Base-by-base conservation (phyloP, 345 rosid genomes). In the Murraya paniculata region DNA sequence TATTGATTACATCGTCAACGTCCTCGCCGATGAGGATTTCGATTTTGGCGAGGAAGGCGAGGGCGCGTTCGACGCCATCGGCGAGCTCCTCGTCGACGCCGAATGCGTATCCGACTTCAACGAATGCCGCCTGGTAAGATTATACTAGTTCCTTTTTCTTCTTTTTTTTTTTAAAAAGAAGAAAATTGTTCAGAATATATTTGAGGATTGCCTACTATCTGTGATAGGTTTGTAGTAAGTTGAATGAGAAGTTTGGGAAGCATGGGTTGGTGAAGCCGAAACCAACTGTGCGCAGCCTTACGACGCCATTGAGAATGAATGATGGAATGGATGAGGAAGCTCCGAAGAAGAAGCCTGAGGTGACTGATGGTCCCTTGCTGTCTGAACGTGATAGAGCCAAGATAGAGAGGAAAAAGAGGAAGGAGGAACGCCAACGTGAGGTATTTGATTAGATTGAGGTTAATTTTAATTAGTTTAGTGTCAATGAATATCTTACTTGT, bases 261-360 rank as follows among this genome's bases (percentile, higher is more conserved):
- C 98, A 96, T 88, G 98, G 98, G 5, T 77, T 94, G 81, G 94
- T 91, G 38, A 92, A 91, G 81, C 86, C 84, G 31, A 86, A 86
- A 73, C 97, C 91, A n/a, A 76, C 97, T 2, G 93, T 96, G 0
- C 86, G 98, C 87, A 96, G 98, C 80, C 95, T 96, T 0, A 90
- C 94, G 0, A 84, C 91, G 53, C 99, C 99, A 7, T 83, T 96
- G 24, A 85, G 99, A 80, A 96, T 96, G 99, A 86, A 96, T 68
- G 99, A 94, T n/a, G 99, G 99, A 56, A 90, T 96, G 98, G 98
- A 96, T 25, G 99, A 94, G 82, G 97, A 87, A 77, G 94, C 78
- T 55, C 89, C 88, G 7, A 92, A 91, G 89, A 96, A 95, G 92
- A 92, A 92, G 86, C 93, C 94, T n/a, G 99, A 96, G 91, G 85